Evolutionary conservation across 2,329 filamentous ascomycete genomes (phyloP), one percentile per base, ranked within the genome.

Genomic region (Periconia macrospinosa): DNA sequence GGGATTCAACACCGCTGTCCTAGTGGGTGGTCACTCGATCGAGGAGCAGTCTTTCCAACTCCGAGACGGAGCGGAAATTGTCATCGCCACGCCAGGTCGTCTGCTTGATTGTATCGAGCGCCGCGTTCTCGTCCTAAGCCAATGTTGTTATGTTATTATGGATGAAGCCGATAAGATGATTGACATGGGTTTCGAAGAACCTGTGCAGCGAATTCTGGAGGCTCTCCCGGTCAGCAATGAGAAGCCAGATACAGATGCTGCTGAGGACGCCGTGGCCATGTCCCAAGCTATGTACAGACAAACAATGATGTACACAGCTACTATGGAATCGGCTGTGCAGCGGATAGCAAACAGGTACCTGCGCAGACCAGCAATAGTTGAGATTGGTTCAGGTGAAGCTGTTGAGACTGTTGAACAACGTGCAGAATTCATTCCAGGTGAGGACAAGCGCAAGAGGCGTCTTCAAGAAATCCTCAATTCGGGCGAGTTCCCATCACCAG

Each of bases 221-320:
- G 93, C 94, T 1, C 83, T 99, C 1, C 94, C 94, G 0, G 91
- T 96, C 8, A 82, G 83, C 47, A 97, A 99, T 75, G 91, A 96
- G 75, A 99, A 97, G 75, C 94, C 94, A 0, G 94, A 99, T 74
- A 89, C 85, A 0, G 93, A 97, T 13, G 91, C 90, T 49, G 94
- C 94, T 6, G 94, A 99, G 74, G 85, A 97, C 69, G 81, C 90
- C 0, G 80, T 83, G 52, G 86, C 88, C n/a, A 97, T 97, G 93
- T 88, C 86, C 64, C 83, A 85, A 53, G 89, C 89, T 65, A 78
- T 96, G 1, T 97, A 97, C 78, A 83, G 94, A 54, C 93, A 99
- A 75, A 99, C 94, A 0, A 99, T 99, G 94, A 99, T 99, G 94
- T 99, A 97, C 85, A 97, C 94, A 60, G 94, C 94, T 49, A 99